Conservation (phyloP, 148 eudicot genomes). For the Spergularia bocconei region DNA sequence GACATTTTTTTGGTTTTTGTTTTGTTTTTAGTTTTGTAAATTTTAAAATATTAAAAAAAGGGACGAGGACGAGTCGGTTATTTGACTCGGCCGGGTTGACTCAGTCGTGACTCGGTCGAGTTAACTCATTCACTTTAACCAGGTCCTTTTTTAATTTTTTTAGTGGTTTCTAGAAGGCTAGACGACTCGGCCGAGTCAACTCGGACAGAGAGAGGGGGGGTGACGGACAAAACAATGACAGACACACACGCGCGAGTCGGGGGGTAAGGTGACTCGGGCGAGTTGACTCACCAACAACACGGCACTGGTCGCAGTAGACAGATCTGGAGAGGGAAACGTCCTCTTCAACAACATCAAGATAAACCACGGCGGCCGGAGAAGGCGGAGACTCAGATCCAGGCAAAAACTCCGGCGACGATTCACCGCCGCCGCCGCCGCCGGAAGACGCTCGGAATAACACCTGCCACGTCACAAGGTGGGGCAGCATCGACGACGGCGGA, state of each 20-base stretch:
- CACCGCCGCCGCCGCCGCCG: constrained; percentile 27
- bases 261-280: constrained; percentile 28
- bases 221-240: too few species aligned
- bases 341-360: constrained; percentile 81
- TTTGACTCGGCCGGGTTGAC: neutral
- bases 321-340: constrained; percentile 81
- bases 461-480: constrained; percentile 80
- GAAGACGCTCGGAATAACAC: constrained; percentile 43
- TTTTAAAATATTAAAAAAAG: too few species aligned
- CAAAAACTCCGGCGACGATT: constrained; percentile 23
- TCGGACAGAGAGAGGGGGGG: neutral
- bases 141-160: neutral
- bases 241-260: neutral
- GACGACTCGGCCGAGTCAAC: neutral
- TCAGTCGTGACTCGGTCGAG: constrained; percentile 18
- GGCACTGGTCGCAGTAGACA: constrained; percentile 85
- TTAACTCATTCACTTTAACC: neutral
- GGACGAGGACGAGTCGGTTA: too few species aligned
- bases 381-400: constrained; percentile 10
- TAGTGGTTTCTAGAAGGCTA: neutral
- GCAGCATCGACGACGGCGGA: constrained; percentile 60
- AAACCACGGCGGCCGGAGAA: constrained; percentile 41
- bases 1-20: neutral
- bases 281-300: constrained; percentile 83
- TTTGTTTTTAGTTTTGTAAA: neutral